Evolutionary conservation across 1,284 basidiomycete species (phyloP).

Genomic region (Tranzscheliella williamsii): DNA sequence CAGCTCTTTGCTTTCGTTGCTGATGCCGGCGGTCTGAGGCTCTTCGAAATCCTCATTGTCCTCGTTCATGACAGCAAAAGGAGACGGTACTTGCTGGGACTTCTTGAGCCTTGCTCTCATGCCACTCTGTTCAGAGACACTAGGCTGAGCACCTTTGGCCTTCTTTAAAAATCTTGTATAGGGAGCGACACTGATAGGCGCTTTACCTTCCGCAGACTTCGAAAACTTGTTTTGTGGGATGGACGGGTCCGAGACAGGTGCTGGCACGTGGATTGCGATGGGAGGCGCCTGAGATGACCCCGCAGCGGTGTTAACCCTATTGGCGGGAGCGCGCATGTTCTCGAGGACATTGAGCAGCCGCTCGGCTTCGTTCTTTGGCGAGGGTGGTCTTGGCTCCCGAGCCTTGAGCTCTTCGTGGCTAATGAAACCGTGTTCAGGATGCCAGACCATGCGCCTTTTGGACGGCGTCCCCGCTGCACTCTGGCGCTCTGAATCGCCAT

Average conservation of each 20-base stretch:
- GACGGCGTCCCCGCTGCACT: conserved; percentile 16
- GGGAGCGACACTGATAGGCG: conserved; percentile 34
- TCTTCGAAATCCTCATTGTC: conserved; percentile 8
- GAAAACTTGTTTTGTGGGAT: not conserved
- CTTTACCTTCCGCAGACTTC: conserved; percentile 7
- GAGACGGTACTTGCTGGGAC: not conserved
- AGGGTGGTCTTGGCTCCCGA: conserved; percentile 42
- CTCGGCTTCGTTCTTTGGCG: conserved; percentile 62
- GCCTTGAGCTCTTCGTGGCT: conserved; percentile 51
- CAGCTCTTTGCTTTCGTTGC: conserved; percentile 10
- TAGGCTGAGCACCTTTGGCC: conserved; percentile 18
- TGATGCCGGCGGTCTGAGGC: not conserved
- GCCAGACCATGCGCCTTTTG: conserved; percentile 57
- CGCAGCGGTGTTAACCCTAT: conserved; percentile 26
- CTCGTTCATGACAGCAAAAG: not conserved
- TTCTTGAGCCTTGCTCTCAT: conserved; percentile 35
- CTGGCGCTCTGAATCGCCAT: conserved; percentile 23
- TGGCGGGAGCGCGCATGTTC: conserved; percentile 37
- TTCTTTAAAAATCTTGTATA: conserved; percentile 44
- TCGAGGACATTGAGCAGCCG: conserved; percentile 62
- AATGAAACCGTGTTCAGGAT: conserved; percentile 53
- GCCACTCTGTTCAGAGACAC: conserved; percentile 13
- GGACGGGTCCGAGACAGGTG: conserved; percentile 29
- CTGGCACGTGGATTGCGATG: conserved; percentile 27
- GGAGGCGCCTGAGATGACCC: conserved; percentile 10